phyloP scores from a whole-genome alignment of 1,284 basidiomycete species.

The Sporisorium graminicola region DNA sequence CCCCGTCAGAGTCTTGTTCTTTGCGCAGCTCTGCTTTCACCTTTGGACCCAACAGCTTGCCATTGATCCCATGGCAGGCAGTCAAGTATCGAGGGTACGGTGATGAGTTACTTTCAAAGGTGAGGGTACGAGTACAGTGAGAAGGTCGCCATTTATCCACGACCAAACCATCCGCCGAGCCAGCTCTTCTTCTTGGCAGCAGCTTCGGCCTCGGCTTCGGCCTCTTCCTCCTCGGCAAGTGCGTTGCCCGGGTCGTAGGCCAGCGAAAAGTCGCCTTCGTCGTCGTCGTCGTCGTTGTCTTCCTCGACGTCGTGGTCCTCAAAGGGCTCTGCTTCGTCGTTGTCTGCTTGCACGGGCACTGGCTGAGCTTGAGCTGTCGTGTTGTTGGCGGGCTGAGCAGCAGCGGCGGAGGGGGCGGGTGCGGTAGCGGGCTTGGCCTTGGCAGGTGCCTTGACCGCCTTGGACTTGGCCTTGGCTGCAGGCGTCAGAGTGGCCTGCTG shows the following conservation, averaged over 20 bases:
- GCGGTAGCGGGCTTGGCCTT: constrained; percentile 10
- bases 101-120: background rate
- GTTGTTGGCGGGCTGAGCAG: constrained; percentile 20
- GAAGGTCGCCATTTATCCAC: constrained; percentile 9
- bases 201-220: constrained; percentile 36
- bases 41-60: background rate
- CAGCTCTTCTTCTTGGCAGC: constrained; percentile 57
- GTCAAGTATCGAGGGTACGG: background rate
- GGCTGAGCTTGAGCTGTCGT: too few relatives aligned
- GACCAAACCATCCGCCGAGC: constrained; percentile 66
- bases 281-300: constrained; percentile 26
- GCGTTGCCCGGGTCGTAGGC: constrained; percentile 61
- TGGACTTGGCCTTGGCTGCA: constrained; percentile 10
- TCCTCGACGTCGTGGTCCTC: constrained; percentile 33
- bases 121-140: background rate
- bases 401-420: constrained; percentile 8
- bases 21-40: background rate
- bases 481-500: constrained; percentile 18
- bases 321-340: constrained; percentile 34
- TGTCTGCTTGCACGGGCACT: constrained; percentile 19
- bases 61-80: background rate
- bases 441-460: constrained; percentile 17
- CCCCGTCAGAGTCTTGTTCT: background rate
- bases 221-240: constrained; percentile 60
- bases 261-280: constrained; percentile 31